Conservation (phyloP, 2,329 filamentous ascomycete species). For the Trichoderma breve region DNA sequence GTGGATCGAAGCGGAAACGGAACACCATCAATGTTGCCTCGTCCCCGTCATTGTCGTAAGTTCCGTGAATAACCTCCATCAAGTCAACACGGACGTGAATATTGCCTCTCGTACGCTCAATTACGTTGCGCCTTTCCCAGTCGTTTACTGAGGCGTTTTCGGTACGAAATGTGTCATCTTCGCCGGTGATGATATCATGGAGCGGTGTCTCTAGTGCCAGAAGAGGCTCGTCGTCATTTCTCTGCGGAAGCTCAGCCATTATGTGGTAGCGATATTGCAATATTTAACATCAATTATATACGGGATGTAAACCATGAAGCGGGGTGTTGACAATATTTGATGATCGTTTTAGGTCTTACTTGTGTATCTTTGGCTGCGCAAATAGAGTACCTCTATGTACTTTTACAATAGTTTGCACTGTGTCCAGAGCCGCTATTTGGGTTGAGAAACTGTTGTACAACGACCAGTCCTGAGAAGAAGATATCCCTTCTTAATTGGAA, state of each 20-base stretch:
- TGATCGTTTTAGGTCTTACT: neutral
- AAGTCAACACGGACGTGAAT: neutral
- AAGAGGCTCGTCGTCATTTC: neutral
- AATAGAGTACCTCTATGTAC: neutral
- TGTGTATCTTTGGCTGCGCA: neutral
- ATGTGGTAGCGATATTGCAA: neutral
- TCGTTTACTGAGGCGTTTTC: neutral
- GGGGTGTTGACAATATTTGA: neutral
- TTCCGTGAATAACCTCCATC: constrained; percentile 5
- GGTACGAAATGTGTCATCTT: constrained; percentile 4
- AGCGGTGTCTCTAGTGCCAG: neutral
- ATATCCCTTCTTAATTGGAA: neutral
- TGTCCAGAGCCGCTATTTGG: neutral
- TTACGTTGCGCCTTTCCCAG: constrained; percentile 1
- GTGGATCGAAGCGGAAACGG: neutral
- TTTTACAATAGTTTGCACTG: neutral
- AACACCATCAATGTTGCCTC: constrained; percentile 8
- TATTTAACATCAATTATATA: neutral
- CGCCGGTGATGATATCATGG: neutral
- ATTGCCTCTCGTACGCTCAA: neutral
- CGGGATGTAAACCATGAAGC: neutral
- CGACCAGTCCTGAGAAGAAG: neutral
- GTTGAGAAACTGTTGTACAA: neutral
- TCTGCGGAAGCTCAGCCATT: neutral
- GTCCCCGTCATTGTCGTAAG: neutral